Evolutionary conservation across 2,329 filamentous ascomycete species (phyloP), one percentile per base, ranked within the genome.

Genomic region (Thermoascus crustaceus): DNA sequence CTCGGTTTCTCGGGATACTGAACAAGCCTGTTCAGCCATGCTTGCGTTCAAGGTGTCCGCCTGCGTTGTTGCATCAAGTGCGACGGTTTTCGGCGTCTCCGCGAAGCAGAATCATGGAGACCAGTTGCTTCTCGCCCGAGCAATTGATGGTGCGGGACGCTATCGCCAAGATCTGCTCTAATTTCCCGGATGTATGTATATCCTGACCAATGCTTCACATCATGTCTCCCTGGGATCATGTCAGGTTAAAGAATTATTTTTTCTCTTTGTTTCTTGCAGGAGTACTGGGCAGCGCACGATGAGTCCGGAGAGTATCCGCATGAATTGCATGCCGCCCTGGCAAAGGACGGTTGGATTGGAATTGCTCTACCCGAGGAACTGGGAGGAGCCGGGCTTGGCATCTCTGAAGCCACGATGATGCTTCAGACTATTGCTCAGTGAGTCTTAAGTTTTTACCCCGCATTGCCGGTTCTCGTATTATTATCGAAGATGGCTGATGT

Each of bases 361-460:
- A 87, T 89, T 45, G 83, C 83, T 0, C 63, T 91, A 3, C 83
- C 84, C 0, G 82, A 87, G 53, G 68, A 74, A 0, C 70, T 86
- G 0, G 85, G 85, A 3, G 85, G 85, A 1, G 73, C 82, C 1
- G 83, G 81, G 0, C 61, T 93, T 6, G 84, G 61, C 51, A 86
- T 93, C 22, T 80, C 81, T 0, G 85, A 91, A 54, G 85, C 85
- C 1, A 85, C 80, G 0, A 83, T 89, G 73, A 89, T 91, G 83
- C 73, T 91, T 68, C 85, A 93, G 50, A 84, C 83, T 2, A 84
- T 88, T 38, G 68, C 80, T 1, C 81, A 87, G 61, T 80, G 47
- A 9, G 53, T 34, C 9, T 34, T 14, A 7, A 22, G n/a, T 31
- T 16, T 32, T n/a, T n/a, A n/a, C n/a, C n/a, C n/a, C n/a, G n/a